A percentile compares a stretch with the other conserved stretches of the same genome.
Evolutionary conservation across 805 yeast genomes (phyloP).

Genomic region (Wickerhamomyces hampshirensis): DNA sequence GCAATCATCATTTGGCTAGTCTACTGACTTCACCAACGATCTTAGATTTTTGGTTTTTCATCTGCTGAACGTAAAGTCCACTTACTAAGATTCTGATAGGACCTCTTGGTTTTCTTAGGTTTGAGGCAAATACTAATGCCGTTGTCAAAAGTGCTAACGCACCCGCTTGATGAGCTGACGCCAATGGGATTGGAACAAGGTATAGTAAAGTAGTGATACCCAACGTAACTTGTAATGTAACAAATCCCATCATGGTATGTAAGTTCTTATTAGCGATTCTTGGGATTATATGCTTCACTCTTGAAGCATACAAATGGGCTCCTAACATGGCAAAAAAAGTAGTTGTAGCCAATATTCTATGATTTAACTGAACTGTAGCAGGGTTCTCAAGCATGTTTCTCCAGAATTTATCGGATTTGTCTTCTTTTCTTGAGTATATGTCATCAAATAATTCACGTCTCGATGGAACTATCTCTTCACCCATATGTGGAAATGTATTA

Average conservation of each 20-base stretch:
- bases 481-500: conserved; percentile 97
- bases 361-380: conserved; percentile 89
- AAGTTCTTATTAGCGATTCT: conserved; percentile 49
- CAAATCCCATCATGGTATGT: conserved; percentile 77
- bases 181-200: conserved; percentile 87
- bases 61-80: conserved; percentile 28
- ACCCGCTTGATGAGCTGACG: conserved; percentile 96
- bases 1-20: conserved; percentile 22
- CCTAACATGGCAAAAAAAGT: conserved; percentile 71
- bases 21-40: conserved; percentile 33
- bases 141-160: conserved; percentile 84
- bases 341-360: conserved; percentile 77
- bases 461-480: conserved; percentile 74
- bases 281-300: conserved; percentile 53
- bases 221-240: conserved; percentile 71
- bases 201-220: conserved; percentile 86
- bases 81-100: conserved; percentile 32
- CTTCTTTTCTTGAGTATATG: conserved; percentile 60
- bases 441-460: conserved; percentile 74
- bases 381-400: conserved; percentile 94
- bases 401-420: conserved; percentile 77
- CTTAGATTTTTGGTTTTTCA: conserved; percentile 25
- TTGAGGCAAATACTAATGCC: conserved; percentile 57
- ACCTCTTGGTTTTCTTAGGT: conserved; percentile 54
- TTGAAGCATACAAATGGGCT: conserved; percentile 62